phyloP scores from a whole-genome alignment of 108 stramenopile genomes.

The Conticribra guillardii region DNA sequence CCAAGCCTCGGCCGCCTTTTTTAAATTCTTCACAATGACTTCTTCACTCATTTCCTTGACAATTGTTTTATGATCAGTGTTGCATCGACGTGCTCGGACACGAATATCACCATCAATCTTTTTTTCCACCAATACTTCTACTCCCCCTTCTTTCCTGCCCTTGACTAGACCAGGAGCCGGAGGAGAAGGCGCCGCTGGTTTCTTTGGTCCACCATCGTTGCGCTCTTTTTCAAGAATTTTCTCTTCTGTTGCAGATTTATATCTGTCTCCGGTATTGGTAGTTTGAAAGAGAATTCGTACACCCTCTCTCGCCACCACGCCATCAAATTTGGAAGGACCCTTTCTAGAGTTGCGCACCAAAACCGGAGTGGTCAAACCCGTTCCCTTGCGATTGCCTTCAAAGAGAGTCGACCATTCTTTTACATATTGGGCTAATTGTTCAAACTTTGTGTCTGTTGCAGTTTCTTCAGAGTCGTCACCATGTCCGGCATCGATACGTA shows the following conservation, averaged over 20 bases:
- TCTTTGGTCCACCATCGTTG: slow-evolving; percentile 3
- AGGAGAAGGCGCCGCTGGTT: neutral
- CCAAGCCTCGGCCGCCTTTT: slow-evolving; percentile 71
- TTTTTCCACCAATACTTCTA: slow-evolving; percentile 79
- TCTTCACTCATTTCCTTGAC: slow-evolving; percentile 83
- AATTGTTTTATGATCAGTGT: slow-evolving; percentile 70
- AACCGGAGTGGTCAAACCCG: slow-evolving; percentile 82
- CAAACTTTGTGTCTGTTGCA: slow-evolving; percentile 32
- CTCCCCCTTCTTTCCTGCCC: slow-evolving; percentile 66
- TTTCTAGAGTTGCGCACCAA: slow-evolving; percentile 39
- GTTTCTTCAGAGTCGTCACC: neutral
- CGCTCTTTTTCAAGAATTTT: slow-evolving; percentile 46
- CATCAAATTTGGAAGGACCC: slow-evolving; percentile 40
- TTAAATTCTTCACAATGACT: slow-evolving; percentile 67
- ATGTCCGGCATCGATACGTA: slow-evolving; percentile 44
- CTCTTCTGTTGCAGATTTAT: slow-evolving; percentile 71
- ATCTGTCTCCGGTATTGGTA: slow-evolving; percentile 75
- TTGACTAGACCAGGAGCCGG: slow-evolving; percentile 2
- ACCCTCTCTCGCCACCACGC: slow-evolving; percentile 53
- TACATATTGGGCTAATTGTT: slow-evolving; percentile 64
- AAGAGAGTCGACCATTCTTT: slow-evolving; percentile 65
- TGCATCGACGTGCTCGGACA: slow-evolving; percentile 80
- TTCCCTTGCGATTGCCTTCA: slow-evolving; percentile 49
- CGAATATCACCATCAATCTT: slow-evolving; percentile 52
- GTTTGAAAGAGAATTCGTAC: slow-evolving; percentile 70